A percentile compares a stretch with the other conserved stretches of the same genome.
Evolutionary conservation across 2,329 filamentous ascomycete genomes (phyloP).

Genomic region (Leptographium wingfieldii): DNA sequence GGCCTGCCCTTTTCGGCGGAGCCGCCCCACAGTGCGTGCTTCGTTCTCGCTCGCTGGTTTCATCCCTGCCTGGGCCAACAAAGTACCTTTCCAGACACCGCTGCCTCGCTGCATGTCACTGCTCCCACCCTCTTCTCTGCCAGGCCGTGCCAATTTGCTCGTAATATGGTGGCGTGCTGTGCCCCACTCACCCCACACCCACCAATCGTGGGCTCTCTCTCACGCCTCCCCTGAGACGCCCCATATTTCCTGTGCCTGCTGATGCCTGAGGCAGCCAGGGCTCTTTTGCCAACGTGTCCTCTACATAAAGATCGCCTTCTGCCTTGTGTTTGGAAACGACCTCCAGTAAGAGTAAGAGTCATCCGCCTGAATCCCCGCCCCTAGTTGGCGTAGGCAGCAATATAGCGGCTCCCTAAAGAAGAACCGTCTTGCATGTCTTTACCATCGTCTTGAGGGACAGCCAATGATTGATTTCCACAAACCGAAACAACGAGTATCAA

Average conservation of each 20-base stretch:
- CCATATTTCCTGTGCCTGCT: not conserved
- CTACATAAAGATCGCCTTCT: constrained; percentile 10
- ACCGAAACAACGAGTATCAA: not conserved
- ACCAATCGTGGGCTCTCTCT: not conserved
- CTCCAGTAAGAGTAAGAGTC: constrained; percentile 1
- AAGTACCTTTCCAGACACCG: not conserved
- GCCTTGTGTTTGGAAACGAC: not conserved
- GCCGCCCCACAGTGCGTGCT: not conserved
- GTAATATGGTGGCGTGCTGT: not conserved
- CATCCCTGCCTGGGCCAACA: not conserved
- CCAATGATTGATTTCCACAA: not conserved
- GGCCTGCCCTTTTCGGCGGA: not conserved
- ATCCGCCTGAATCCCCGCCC: not conserved
- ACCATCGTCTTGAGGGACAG: not conserved
- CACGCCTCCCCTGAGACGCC: not conserved
- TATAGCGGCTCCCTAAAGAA: not conserved
- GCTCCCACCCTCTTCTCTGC: not conserved
- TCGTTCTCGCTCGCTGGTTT: not conserved
- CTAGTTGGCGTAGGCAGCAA: constrained; percentile 8
- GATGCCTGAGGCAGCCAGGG: constrained; percentile 10
- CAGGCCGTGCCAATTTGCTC: not conserved
- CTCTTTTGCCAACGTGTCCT: constrained; percentile 13
- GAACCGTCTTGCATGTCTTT: not conserved
- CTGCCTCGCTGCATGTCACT: not conserved
- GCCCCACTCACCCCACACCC: not conserved